Evolutionary conservation across 768 basidiomycete species (phyloP), one percentile per base, ranked within the genome.

Genomic region (Tricholoma saponaceum): DNA sequence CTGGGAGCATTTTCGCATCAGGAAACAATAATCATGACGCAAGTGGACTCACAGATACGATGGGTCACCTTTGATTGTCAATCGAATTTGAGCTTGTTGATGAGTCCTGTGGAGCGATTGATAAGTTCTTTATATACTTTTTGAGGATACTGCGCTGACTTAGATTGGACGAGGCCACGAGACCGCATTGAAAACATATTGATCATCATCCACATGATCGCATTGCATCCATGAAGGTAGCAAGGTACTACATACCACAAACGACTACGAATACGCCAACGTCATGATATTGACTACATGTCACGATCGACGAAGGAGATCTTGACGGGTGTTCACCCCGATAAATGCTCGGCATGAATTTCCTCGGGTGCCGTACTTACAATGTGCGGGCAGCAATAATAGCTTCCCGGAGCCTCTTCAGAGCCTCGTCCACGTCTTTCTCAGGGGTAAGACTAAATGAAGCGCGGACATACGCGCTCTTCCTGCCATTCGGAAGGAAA

Each of bases 341-440:
- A 8, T 32, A 32, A 32, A 32, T 32, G 30, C 30, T 32, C 7
- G 30, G 7, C 30, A 37, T 16, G 4, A 37, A 6, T 37, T 37
- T 16, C 14, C 2, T 37, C 35, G 35, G 30, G 35, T 37, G 35
- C 35, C 35, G 35, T 43, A 22, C 41, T 43, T 6, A 9, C 10
- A 2, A 32, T 26, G 58, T 58, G 39, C 70, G 67, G 20, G 66
- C 70, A 16, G 66, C 69, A 6, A 68, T 51, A 23, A 74, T 62
- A 49, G 69, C 69, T 23, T 70, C 66, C 10, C 64, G 59, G 12
- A 95, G 72, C 53, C 92, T 75, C 56, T 70, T 75, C 60, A 95
- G 69, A 4, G 85, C 92, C 73, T 90, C 83, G 33, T 91, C 84
- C 4, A 90, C 84, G 39, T 90, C 79, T 28, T 81, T 79, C 53